Conservation (phyloP, 2,329 filamentous ascomycete species). For the Diaporthe eres region DNA sequence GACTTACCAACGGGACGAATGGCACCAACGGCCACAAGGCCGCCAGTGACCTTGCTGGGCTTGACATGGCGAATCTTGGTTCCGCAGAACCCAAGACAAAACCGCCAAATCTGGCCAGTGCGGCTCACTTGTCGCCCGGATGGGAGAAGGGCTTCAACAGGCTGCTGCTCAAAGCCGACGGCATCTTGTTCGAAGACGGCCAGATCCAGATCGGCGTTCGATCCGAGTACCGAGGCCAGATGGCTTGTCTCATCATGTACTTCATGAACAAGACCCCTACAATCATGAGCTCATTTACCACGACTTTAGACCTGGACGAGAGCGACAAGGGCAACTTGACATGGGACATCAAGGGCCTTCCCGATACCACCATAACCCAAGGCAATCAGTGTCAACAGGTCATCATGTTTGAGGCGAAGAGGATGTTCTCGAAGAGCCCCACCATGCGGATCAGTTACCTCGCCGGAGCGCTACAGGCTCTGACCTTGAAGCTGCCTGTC, state of each 20-base stretch:
- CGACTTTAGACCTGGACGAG: constrained; percentile 86
- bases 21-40: constrained; percentile 66
- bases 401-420: constrained; percentile 91
- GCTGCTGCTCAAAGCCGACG: constrained; percentile 84
- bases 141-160: constrained; percentile 94
- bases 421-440: constrained; percentile 84
- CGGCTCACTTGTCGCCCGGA: constrained; percentile 91
- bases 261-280: constrained; percentile 95
- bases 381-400: constrained; percentile 91
- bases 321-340: constrained; percentile 77
- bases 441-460: constrained; percentile 96
- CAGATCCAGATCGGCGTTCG: constrained; percentile 94
- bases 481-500: constrained; percentile 92
- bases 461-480: constrained; percentile 90
- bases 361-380: constrained; percentile 83
- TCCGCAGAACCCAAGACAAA: constrained; percentile 72
- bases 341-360: constrained; percentile 89
- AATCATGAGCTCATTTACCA: constrained; percentile 91
- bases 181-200: constrained; percentile 93
- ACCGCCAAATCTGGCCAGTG: constrained; percentile 88
- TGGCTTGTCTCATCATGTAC: constrained; percentile 95
- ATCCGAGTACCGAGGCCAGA: constrained; percentile 94
- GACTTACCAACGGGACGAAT: constrained; percentile 60
- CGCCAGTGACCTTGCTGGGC: constrained; percentile 79
- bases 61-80: constrained; percentile 80